A percentile compares a stretch with the other conserved stretches of the same genome.
Conservation (phyloP, 73 alveolate species). For the Halteria grandinella region DNA sequence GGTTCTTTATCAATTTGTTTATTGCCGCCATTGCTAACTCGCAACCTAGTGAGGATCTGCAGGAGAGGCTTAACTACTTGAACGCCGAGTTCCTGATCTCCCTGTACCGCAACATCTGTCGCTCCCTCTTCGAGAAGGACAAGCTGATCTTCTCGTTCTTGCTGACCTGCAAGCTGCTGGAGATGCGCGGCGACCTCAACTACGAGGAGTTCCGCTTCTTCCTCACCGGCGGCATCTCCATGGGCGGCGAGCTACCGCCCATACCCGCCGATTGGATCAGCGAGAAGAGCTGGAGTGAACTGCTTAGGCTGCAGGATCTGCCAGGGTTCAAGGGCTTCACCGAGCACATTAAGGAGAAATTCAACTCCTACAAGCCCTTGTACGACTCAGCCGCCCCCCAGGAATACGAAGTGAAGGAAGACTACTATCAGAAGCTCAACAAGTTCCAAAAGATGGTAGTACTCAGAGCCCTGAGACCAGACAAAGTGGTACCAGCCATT, state of each 20-base stretch:
- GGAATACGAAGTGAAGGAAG: constrained; percentile 43
- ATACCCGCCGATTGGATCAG: constrained; percentile 98
- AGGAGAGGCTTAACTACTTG: constrained; percentile 87
- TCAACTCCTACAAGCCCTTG: constrained; percentile 72
- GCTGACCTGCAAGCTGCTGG: constrained; percentile 92
- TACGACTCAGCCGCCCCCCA: constrained; percentile 77
- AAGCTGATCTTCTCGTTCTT: constrained; percentile 97
- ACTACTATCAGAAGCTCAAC: constrained; percentile 64
- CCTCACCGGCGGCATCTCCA: constrained; percentile 99
- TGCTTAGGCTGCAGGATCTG: constrained; percentile 77
- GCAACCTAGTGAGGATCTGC: constrained; percentile 89
- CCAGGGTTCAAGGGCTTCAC: constrained; percentile 87
- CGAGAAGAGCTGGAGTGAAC: constrained; percentile 94
- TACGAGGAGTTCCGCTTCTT: constrained; percentile 96
- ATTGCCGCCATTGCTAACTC: constrained; percentile 87
- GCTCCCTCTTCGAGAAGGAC: constrained; percentile 98
- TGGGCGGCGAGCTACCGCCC: constrained; percentile 96
- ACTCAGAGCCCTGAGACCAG: constrained; percentile 97
- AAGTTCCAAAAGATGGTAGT: constrained; percentile 87
- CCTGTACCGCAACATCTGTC: constrained; percentile 94
- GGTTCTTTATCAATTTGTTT: constrained; percentile 92
- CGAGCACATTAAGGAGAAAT: constrained; percentile 78
- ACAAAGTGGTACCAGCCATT: constrained; percentile 93
- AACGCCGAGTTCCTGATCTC: constrained; percentile 89
- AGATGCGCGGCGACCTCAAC: constrained; percentile 79